These are phyloP conservation scores for Lachnellula arida DNA, from an alignment of 2,329 filamentous ascomycete genomes.

Conservation along the genomic window DNA sequence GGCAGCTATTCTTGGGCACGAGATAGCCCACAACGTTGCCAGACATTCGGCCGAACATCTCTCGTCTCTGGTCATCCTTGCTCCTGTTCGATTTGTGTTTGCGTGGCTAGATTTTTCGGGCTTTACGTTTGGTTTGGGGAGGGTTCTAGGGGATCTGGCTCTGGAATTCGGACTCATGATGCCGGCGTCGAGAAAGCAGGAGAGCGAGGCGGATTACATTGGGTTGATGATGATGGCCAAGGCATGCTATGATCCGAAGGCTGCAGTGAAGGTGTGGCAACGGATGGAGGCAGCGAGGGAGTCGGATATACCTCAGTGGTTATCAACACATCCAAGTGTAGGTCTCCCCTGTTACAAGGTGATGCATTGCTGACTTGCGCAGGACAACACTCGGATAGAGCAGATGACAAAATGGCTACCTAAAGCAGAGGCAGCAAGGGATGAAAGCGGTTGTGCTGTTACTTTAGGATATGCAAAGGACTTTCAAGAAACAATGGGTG, in stretches of 20 bases:
- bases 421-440: constrained; percentile 49
- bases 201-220: constrained; percentile 75
- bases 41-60: constrained; percentile 62
- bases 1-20: constrained; percentile 72
- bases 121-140: constrained; percentile 21
- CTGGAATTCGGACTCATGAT: constrained; percentile 60
- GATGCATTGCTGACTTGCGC: constrained; percentile 13
- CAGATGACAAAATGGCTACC: constrained; percentile 62
- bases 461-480: constrained; percentile 2
- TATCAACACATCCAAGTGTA: constrained; percentile 73
- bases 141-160: constrained; percentile 20
- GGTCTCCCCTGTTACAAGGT: constrained; percentile 26
- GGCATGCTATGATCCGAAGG: constrained; percentile 68
- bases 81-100: constrained; percentile 35
- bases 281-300: constrained; percentile 54
- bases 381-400: constrained; percentile 58
- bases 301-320: constrained; percentile 60
- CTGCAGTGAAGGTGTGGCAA: constrained; percentile 62
- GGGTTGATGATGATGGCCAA: constrained; percentile 79
- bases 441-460: constrained; percentile 46
- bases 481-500: constrained; percentile 1
- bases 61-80: constrained; percentile 36
- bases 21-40: constrained; percentile 73
- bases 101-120: constrained; percentile 30
- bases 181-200: constrained; percentile 67